A percentile compares a stretch with the other conserved stretches of the same genome.
These are phyloP conservation scores for Pouteria glomerata DNA, from an alignment of 148 eudicot species.

Conservation along the genomic window DNA sequence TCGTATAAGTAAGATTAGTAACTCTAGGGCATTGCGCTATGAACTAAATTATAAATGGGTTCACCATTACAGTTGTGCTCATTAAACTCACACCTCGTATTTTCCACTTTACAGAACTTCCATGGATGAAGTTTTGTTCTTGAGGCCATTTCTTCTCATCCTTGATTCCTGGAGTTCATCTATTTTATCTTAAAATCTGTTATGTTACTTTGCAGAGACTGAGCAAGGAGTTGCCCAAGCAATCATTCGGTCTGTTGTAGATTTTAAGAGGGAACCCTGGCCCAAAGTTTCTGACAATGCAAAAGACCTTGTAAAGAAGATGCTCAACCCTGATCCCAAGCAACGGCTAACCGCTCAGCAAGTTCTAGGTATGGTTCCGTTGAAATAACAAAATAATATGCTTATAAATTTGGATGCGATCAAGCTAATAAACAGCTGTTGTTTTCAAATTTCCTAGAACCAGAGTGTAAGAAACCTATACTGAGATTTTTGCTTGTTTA, in stretches of 20 bases:
- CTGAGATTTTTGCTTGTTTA: not conserved
- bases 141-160: too few species aligned
- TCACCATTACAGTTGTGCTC: not conserved
- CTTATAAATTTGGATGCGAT: not conserved
- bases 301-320: constrained; percentile 53
- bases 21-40: not conserved
- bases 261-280: constrained; percentile 60
- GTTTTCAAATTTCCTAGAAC: not conserved
- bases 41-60: not conserved
- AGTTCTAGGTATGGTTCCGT: constrained; percentile 32
- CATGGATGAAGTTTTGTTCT: too few species aligned
- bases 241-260: constrained; percentile 44
- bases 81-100: not conserved
- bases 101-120: not conserved
- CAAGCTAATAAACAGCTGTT: not conserved
- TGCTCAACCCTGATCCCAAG: constrained; percentile 54
- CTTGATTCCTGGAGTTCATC: too few species aligned
- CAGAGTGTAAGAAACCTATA: too few species aligned
- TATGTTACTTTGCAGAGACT: constrained; percentile 46
- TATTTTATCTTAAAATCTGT: not conserved
- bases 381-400: not conserved
- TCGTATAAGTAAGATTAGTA: not conserved
- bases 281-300: constrained; percentile 57
- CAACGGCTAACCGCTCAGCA: constrained; percentile 47
- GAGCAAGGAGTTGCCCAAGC: constrained; percentile 67